These are phyloP conservation scores for Alternaria triticimaculans DNA, from an alignment of 2,329 filamentous ascomycete species.

Conservation along the genomic window DNA sequence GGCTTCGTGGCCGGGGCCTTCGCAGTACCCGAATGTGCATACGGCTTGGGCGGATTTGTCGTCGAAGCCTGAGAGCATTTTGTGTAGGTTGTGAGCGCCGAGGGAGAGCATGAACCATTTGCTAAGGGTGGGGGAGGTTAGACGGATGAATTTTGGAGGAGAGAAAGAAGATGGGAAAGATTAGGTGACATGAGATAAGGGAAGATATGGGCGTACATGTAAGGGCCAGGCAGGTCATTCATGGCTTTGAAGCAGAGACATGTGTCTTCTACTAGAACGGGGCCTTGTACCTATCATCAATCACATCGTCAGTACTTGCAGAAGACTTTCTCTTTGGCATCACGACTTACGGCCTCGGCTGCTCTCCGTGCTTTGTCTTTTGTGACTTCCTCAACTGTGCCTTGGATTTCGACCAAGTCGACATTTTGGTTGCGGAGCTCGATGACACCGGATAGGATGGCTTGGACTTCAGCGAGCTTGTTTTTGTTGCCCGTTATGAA, in stretches of 20 bases:
- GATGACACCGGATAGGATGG: conserved; percentile 77
- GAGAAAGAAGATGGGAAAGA: neutral
- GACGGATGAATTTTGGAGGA: neutral
- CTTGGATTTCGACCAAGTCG: conserved; percentile 90
- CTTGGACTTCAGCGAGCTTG: conserved; percentile 85
- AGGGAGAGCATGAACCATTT: conserved; percentile 92
- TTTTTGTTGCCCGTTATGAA: conserved; percentile 98
- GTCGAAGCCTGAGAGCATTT: conserved; percentile 83
- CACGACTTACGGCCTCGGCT: conserved; percentile 70
- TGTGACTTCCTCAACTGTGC: conserved; percentile 89
- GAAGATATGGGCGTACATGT: conserved; percentile 71
- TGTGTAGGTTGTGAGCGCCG: conserved; percentile 86
- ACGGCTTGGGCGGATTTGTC: conserved; percentile 93
- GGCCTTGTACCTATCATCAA: conserved; percentile 71
- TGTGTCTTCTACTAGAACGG: conserved; percentile 95
- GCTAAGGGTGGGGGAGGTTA: conserved; percentile 54
- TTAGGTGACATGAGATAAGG: neutral
- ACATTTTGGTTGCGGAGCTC: conserved; percentile 75
- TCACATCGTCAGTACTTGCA: neutral
- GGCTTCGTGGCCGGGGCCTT: conserved; percentile 82
- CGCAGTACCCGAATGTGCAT: conserved; percentile 92
- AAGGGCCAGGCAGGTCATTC: conserved; percentile 89
- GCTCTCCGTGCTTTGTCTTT: conserved; percentile 84
- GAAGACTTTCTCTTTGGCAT: neutral
- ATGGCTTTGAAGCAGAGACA: conserved; percentile 91